Base-by-base conservation (phyloP, 2,329 filamentous ascomycete genomes). In the Whalleya microplaca region DNA sequence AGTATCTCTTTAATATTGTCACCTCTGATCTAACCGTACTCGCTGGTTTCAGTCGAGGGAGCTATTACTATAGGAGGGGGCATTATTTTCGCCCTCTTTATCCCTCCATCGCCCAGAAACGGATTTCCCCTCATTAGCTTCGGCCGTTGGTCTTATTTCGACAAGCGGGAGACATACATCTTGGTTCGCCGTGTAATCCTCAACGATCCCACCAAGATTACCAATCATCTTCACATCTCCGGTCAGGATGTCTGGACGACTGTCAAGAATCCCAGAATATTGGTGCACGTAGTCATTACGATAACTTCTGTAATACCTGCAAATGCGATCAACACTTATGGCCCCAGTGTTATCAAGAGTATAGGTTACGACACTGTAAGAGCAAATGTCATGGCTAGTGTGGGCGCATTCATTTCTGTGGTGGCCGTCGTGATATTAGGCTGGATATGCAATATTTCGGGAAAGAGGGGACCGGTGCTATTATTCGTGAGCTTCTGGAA, bases 61-160 rank as follows among this genome's bases (percentile, higher is more conserved):
- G 21, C 62, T 0, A 68, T 72, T 37, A 72, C 69, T 1, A 61
- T 71, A 32, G 57, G 60, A 32, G 61, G 74, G 21, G 73, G 67
- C 1, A 66, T 76, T 8, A 48, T 77, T 12, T 76, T 78, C 57
- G 66, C 74, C 14, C 63, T 78, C 5, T 63, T 78, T 7, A 66
- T 79, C 0, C 76, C 76, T 0, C 73, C 71, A 7, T 69, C 66
- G 1, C 73, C 68, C 1, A 71, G 73, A 16, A 66, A 76, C 42
- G 69, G 72, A 2, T 67, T 66, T 5, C 69, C 74, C 1, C 61
- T 77, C 3, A 69, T 73, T 52, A 64, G 66, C 46, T 61, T 71
- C 18, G 72, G 73, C 7, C 66, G 67, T 20, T 77, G 73, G 73
- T 75, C 71, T 41, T 76, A 74, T 56, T 78, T 79, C 66, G 74